phyloP scores from a whole-genome alignment of 257 asterid genomes.

The Anisodus tanguticus region DNA sequence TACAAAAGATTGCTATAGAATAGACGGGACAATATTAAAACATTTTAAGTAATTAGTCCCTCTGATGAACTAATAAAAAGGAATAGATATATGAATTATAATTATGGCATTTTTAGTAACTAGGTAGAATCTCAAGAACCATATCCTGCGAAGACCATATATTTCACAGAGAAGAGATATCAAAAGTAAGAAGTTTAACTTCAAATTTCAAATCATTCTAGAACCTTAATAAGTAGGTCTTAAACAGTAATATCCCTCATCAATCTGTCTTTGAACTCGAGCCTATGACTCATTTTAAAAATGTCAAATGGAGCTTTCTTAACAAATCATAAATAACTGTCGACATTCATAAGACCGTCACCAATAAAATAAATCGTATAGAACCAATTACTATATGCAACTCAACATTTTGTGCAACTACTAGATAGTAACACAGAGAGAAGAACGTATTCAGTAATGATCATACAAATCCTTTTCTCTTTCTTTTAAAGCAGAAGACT shows the following conservation, averaged over 20 bases:
- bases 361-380: background rate
- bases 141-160: too few species aligned
- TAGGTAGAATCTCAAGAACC: too few species aligned
- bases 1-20: too few species aligned
- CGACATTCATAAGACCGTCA: background rate
- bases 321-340: background rate
- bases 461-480: background rate
- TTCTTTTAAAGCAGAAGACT: background rate
- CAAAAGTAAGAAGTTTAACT: background rate
- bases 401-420: background rate
- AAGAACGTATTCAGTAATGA: too few species aligned
- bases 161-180: too few species aligned
- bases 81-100: too few species aligned
- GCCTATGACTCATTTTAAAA: background rate
- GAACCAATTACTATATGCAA: background rate
- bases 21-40: too few species aligned
- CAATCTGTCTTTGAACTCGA: background rate
- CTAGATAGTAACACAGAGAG: background rate
- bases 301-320: background rate
- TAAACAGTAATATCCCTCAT: background rate
- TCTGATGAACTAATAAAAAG: too few species aligned
- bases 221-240: background rate
- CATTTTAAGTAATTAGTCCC: too few species aligned
- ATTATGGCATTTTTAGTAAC: too few species aligned
- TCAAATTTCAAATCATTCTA: background rate